Percentiles rank a stretch among this genome's conserved stretches.
phyloP scores from a whole-genome alignment of 345 rosid genomes.

The Citrus inodora region DNA sequence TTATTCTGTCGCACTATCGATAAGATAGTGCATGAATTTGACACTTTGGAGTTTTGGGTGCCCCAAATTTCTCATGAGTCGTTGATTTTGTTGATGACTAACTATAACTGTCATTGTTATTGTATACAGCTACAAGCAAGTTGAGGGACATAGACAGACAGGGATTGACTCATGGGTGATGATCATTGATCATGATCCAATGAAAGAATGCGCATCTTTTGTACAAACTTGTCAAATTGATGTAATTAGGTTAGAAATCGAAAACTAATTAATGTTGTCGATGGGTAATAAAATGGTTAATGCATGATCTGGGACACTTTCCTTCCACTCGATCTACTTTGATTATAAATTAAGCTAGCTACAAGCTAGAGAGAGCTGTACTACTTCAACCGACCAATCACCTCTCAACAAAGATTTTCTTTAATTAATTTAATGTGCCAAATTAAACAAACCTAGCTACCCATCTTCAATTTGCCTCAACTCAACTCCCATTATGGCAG shows the following conservation, averaged over 20 bases:
- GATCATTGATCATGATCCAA: not conserved
- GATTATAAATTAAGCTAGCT: not conserved
- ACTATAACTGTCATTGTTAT: not conserved
- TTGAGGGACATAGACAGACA: not conserved
- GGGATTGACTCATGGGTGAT: not conserved
- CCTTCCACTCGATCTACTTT: conserved; percentile 1
- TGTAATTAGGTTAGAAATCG: conserved; percentile 27
- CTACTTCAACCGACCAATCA: conserved; percentile 25
- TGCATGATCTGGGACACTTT: conserved; percentile 26
- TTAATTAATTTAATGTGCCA: not conserved
- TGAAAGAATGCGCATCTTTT: not conserved
- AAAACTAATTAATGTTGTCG: too few species aligned
- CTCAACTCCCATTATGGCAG: conserved; percentile 8
- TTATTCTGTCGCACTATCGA: too few species aligned
- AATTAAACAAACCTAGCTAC: not conserved
- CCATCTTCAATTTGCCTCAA: not conserved
- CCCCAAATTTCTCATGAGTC: conserved; percentile 3
- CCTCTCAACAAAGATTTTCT: conserved; percentile 20
- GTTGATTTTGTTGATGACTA: conserved; percentile 3
- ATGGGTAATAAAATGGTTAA: not conserved
- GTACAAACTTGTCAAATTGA: conserved; percentile 11
- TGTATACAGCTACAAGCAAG: not conserved
- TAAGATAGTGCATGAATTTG: not conserved
- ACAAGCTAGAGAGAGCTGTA: not conserved
- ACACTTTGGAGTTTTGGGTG: not conserved